Evolutionary conservation across 176 grass and related monocot species (phyloP).

Genomic region (Oryza officinalis): DNA sequence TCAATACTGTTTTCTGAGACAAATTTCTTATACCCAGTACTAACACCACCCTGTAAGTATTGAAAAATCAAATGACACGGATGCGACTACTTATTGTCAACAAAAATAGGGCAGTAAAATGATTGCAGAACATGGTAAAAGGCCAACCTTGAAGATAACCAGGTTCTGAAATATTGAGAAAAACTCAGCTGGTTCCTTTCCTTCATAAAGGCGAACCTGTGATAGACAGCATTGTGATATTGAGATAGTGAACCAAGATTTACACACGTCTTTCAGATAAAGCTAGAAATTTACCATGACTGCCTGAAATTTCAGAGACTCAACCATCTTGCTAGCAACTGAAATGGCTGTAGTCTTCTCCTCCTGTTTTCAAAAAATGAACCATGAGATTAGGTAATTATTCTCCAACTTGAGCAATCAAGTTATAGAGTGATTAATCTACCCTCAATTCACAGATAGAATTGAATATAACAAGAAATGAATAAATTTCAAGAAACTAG

Average conservation of each 20-base stretch:
- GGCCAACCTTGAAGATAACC: slow-evolving; percentile 80
- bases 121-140: slow-evolving; percentile 28
- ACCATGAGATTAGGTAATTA: slow-evolving; percentile 6
- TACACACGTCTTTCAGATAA: slow-evolving; percentile 19
- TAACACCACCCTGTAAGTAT: slow-evolving; percentile 75
- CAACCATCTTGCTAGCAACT: slow-evolving; percentile 78
- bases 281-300: slow-evolving; percentile 61
- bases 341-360: slow-evolving; percentile 75
- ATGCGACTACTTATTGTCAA: not conserved
- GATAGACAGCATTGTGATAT: slow-evolving; percentile 35
- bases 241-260: not conserved
- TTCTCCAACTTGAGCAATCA: slow-evolving; percentile 27
- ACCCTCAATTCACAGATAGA: not conserved
- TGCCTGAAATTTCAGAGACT: slow-evolving; percentile 94
- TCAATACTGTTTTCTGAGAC: slow-evolving; percentile 61
- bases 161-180: slow-evolving; percentile 97
- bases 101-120: slow-evolving; percentile 7
- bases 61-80: slow-evolving; percentile 13
- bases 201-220: slow-evolving; percentile 91
- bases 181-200: slow-evolving; percentile 93
- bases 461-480: not conserved
- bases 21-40: slow-evolving; percentile 86
- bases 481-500: slow-evolving; percentile 8
- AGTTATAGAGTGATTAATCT: not conserved
- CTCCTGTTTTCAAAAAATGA: slow-evolving; percentile 54